phyloP scores from a whole-genome alignment of 257 asterid species.

The Avicennia marina region DNA sequence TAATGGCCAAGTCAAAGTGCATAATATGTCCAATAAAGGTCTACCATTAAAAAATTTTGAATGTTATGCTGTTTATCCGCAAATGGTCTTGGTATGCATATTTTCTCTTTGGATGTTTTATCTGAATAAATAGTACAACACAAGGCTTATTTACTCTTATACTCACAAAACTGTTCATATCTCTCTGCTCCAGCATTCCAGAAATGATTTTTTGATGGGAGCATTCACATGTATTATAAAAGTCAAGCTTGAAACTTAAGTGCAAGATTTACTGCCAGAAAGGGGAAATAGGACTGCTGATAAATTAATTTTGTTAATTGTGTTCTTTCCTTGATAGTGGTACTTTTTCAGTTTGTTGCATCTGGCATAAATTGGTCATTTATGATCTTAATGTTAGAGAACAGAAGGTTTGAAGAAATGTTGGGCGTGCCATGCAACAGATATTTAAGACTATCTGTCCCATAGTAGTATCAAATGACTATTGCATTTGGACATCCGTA shows the following conservation, averaged over 20 bases:
- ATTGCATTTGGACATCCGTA: neutral
- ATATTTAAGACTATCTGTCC: neutral
- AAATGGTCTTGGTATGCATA: neutral
- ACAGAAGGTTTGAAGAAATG: neutral
- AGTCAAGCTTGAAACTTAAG: neutral
- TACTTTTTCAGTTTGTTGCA: neutral
- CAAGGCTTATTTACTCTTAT: neutral
- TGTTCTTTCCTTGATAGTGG: neutral
- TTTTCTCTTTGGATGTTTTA: neutral
- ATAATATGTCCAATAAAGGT: no score
- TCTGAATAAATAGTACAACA: neutral
- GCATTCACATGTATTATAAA: neutral
- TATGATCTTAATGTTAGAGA: no score
- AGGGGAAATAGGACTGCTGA: neutral
- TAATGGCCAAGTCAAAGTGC: no score
- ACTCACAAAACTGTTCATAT: neutral
- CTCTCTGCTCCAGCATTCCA: neutral
- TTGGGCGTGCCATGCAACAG: no score
- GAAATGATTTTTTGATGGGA: neutral
- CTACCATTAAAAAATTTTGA: no score
- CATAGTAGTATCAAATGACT: neutral
- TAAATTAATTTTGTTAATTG: neutral
- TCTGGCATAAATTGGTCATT: neutral
- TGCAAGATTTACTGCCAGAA: neutral
- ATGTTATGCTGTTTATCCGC: neutral